Percentiles rank a stretch among this genome's conserved stretches.
Evolutionary conservation across 768 basidiomycete species (phyloP).

Genomic region (Pisolithus orientalis): DNA sequence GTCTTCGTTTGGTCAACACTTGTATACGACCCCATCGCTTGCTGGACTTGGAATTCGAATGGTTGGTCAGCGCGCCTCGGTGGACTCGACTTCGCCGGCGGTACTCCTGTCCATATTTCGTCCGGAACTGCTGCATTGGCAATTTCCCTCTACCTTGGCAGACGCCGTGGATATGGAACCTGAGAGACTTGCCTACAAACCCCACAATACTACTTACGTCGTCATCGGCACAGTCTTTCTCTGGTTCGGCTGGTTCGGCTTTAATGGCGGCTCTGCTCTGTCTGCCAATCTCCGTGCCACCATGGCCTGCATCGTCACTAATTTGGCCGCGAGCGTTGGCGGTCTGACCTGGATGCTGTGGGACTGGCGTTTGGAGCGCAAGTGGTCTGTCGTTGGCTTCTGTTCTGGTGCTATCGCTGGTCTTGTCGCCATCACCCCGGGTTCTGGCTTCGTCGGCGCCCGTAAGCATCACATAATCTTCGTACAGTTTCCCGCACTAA

Average conservation of each 20-base stretch:
- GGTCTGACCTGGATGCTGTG: slow-evolving; percentile 90
- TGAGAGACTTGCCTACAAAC: slow-evolving; percentile 85
- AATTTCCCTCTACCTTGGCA: slow-evolving; percentile 87
- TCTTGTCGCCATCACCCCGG: slow-evolving; percentile 87
- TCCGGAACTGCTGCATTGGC: slow-evolving; percentile 90
- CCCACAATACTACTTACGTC: slow-evolving; percentile 90
- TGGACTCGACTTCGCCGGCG: slow-evolving; percentile 89
- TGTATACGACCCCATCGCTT: slow-evolving; percentile 91
- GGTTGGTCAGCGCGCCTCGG: slow-evolving; percentile 74
- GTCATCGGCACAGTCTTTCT: slow-evolving; percentile 90
- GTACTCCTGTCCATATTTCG: slow-evolving; percentile 94
- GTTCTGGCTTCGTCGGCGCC: slow-evolving; percentile 72
- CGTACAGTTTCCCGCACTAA: background rate
- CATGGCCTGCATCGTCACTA: slow-evolving; percentile 89
- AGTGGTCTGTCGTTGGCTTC: slow-evolving; percentile 92
- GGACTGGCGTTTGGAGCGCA: slow-evolving; percentile 91
- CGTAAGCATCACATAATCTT: slow-evolving; percentile 36
- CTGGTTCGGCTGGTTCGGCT: slow-evolving; percentile 96
- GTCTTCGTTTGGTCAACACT: slow-evolving; percentile 85
- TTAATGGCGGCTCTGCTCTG: slow-evolving; percentile 90
- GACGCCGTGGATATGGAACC: slow-evolving; percentile 91
- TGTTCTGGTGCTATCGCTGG: slow-evolving; percentile 93
- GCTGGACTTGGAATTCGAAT: slow-evolving; percentile 91
- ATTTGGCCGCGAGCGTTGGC: slow-evolving; percentile 84
- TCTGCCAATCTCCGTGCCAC: slow-evolving; percentile 84